Conservation (phyloP, 1,284 basidiomycete species). For the Apiotrichum brassicae region DNA sequence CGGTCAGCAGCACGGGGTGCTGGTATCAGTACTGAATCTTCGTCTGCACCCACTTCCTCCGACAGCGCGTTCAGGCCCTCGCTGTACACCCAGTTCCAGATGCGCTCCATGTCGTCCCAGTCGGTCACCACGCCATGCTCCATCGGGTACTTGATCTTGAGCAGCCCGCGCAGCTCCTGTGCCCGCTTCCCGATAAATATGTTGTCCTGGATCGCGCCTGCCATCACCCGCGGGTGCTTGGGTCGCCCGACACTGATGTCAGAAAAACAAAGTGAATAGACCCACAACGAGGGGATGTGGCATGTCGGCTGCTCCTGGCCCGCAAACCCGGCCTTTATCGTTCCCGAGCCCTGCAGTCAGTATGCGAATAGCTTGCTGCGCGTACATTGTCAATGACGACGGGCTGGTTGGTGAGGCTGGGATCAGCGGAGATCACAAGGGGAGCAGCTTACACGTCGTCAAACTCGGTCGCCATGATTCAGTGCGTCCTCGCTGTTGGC, state of each 20-base stretch:
- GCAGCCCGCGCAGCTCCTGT: slow-evolving; percentile 84
- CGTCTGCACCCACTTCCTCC: slow-evolving; percentile 67
- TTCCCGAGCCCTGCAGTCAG: slow-evolving; percentile 74
- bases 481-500: background rate
- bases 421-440: no score
- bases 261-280: slow-evolving; percentile 22
- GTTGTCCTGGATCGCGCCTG: slow-evolving; percentile 60
- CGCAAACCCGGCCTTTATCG: slow-evolving; percentile 95
- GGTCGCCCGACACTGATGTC: slow-evolving; percentile 78
- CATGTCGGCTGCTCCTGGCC: slow-evolving; percentile 97
- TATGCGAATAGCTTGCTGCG: no score
- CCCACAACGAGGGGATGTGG: slow-evolving; percentile 96
- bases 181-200: slow-evolving; percentile 89
- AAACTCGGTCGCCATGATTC: slow-evolving; percentile 39
- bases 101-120: slow-evolving; percentile 98
- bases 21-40: slow-evolving; percentile 38
- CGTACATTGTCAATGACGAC: slow-evolving; percentile 92
- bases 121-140: slow-evolving; percentile 83
- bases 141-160: slow-evolving; percentile 99
- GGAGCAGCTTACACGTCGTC: slow-evolving; percentile 44
- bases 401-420: slow-evolving; percentile 47
- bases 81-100: slow-evolving; percentile 95
- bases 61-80: slow-evolving; percentile 89
- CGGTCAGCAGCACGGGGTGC: slow-evolving; percentile 93
- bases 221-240: slow-evolving; percentile 94